These are phyloP conservation scores for Fraxinus excelsior DNA, from an alignment of 257 asterid species.

Conservation along the genomic window DNA sequence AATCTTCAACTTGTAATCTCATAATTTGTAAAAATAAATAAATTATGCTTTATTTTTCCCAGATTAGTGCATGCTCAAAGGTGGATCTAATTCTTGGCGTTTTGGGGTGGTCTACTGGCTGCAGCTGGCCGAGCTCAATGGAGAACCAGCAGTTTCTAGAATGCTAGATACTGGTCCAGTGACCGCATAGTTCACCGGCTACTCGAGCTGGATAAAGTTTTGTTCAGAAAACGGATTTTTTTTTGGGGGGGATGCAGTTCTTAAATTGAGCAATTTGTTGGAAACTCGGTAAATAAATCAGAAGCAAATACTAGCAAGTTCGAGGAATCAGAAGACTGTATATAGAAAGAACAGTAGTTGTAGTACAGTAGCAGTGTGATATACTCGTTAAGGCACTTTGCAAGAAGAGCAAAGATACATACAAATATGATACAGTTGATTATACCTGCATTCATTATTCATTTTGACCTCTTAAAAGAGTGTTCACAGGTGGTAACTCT, in stretches of 20 bases:
- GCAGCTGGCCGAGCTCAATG: conserved; percentile 78
- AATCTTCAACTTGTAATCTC: background rate
- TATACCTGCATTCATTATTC: conserved; percentile 8
- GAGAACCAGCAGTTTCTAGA: conserved; percentile 57
- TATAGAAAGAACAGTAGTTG: conserved; percentile 49
- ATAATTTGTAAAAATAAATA: background rate
- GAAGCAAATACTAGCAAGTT: conserved; percentile 32
- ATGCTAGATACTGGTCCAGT: conserved; percentile 42
- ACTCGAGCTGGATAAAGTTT: conserved; percentile 49
- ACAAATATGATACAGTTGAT: conserved; percentile 8
- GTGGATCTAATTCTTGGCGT: conserved; percentile 81
- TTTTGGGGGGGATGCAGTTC: background rate
- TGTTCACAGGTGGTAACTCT: background rate
- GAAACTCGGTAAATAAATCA: conserved; percentile 33
- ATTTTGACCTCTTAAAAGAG: background rate
- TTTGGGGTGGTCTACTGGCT: conserved; percentile 89
- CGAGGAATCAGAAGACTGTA: conserved; percentile 44
- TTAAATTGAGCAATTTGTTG: background rate
- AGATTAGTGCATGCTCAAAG: conserved; percentile 32
- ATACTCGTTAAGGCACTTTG: conserved; percentile 43
- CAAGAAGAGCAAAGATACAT: no score
- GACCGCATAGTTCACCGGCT: conserved; percentile 34
- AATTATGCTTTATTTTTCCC: background rate
- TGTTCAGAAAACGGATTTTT: conserved; percentile 24
- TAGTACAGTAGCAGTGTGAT: conserved; percentile 17